Percentiles rank a stretch among this genome's conserved stretches.
Conservation (phyloP, 805 yeast genomes). For the Candida arabinofermentans region DNA sequence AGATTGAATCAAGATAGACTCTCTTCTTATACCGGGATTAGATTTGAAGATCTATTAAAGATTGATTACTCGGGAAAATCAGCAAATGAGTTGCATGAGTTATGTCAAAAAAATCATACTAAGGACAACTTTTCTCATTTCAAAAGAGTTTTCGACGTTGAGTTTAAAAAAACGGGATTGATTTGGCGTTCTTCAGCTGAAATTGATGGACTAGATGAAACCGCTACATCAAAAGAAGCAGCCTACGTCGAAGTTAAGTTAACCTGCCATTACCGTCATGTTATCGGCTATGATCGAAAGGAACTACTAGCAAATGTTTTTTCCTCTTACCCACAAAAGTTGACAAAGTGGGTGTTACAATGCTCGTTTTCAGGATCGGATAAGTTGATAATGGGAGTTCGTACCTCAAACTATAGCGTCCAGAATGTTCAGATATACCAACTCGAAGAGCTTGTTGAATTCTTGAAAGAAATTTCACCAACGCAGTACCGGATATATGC, state of each 20-base stretch:
- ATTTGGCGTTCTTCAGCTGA: conserved; percentile 3
- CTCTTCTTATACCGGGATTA: conserved; percentile 4
- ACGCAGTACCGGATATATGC: neutral
- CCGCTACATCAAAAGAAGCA: neutral
- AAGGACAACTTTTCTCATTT: conserved; percentile 3
- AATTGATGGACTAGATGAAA: conserved; percentile 5
- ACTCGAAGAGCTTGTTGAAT: conserved; percentile 2
- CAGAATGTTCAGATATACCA: neutral
- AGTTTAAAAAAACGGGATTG: conserved; percentile 1
- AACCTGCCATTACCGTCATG: neutral
- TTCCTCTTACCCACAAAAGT: neutral
- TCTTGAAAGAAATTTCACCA: neutral
- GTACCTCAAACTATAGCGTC: conserved; percentile 1
- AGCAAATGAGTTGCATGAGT: neutral
- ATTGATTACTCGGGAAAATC: neutral
- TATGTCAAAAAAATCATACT: neutral
- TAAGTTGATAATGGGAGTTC: conserved; percentile 7
- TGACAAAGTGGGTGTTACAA: conserved; percentile 9
- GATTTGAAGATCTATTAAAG: conserved; percentile 10
- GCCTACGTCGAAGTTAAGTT: conserved; percentile 5
- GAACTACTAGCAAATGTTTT: neutral
- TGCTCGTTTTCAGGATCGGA: conserved; percentile 4
- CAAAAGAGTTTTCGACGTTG: conserved; percentile 3
- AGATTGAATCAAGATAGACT: conserved; percentile 2
- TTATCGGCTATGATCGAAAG: neutral